Evolutionary conservation across 176 grass and related monocot genomes (phyloP), one percentile per base, ranked within the genome.

Genomic region (Saccharum officinarum): DNA sequence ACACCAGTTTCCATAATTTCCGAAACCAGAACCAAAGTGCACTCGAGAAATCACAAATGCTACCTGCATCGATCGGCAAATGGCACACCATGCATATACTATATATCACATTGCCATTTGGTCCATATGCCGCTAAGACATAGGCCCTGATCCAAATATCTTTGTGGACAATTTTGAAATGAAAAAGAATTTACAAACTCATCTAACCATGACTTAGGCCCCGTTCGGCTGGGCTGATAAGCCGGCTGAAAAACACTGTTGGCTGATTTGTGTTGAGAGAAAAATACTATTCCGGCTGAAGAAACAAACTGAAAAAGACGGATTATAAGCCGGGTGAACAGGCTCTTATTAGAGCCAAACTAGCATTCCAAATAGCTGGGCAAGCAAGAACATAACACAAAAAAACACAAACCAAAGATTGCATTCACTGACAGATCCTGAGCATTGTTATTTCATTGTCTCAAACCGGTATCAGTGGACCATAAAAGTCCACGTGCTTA

Each of bases 331-430:
- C n/a, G n/a, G n/a, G n/a, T n/a, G n/a, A n/a, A n/a, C n/a, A n/a
- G n/a, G n/a, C n/a, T n/a, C n/a, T n/a, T n/a, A n/a, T n/a, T 47
- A 69, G 5, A 10, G 6, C 22, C 67, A 4, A 70, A 67, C 1
- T 25, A 16, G 50, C 33, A 77, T 26, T 46, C 25, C 26, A 39
- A 69, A 45, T 26, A 61, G 20, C 8, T 37, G 38, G 14, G 38
- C 69, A 70, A 37, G 28, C 45, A 62, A 40, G 25, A 73, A 79
- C 37, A 57, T 10, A 63, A 67, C 37, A 15, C n/a, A n/a, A 80
- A 6, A 23, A 75, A 86, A 83, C 67, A 80, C 80, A 87, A 61
- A 75, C n/a, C 69, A 87, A 80, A 80, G 69, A 34, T 73, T 18
- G 13, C 57, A 68, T 46, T 22, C 23, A 30, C 69, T 45, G 44